Conservation (phyloP, 192 early-diverging fungal species). For the Entomortierella beljakovae region DNA sequence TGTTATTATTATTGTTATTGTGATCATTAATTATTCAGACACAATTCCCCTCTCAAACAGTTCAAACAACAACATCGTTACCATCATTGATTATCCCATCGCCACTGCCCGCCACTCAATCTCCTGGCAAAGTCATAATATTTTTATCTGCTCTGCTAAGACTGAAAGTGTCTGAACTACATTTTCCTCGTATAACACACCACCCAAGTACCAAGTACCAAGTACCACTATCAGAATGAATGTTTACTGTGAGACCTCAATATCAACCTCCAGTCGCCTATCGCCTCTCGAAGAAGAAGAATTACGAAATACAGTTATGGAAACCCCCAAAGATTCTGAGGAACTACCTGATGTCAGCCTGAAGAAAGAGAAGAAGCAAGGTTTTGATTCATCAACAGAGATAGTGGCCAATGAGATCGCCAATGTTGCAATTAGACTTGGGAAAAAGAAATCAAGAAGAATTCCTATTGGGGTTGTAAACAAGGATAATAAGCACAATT, state of each 20-base stretch:
- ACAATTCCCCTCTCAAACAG: too few relatives aligned
- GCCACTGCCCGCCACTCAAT: too few relatives aligned
- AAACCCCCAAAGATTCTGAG: not conserved
- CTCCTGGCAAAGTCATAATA: too few relatives aligned
- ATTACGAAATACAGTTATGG: not conserved
- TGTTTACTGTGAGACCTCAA: constrained; percentile 9
- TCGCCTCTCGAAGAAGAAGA: constrained; percentile 24
- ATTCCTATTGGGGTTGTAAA: not conserved
- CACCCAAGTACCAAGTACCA: too few relatives aligned
- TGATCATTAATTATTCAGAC: too few relatives aligned
- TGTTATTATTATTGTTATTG: too few relatives aligned
- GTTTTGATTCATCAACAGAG: not conserved
- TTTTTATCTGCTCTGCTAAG: too few relatives aligned
- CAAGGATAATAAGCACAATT: not conserved
- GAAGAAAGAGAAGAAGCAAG: not conserved
- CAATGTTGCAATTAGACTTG: not conserved
- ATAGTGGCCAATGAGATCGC: not conserved
- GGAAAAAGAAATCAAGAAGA: not conserved
- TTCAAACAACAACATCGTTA: too few relatives aligned
- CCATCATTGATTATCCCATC: too few relatives aligned
- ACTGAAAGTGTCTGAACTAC: too few relatives aligned
- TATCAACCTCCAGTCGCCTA: constrained; percentile 22
- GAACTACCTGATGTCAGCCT: not conserved
- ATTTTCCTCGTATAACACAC: too few relatives aligned
- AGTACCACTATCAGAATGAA: too few relatives aligned